These are phyloP conservation scores for Sclerotinia sclerotiorum DNA, from an alignment of 2,329 filamentous ascomycete genomes.

Conservation along the genomic window DNA sequence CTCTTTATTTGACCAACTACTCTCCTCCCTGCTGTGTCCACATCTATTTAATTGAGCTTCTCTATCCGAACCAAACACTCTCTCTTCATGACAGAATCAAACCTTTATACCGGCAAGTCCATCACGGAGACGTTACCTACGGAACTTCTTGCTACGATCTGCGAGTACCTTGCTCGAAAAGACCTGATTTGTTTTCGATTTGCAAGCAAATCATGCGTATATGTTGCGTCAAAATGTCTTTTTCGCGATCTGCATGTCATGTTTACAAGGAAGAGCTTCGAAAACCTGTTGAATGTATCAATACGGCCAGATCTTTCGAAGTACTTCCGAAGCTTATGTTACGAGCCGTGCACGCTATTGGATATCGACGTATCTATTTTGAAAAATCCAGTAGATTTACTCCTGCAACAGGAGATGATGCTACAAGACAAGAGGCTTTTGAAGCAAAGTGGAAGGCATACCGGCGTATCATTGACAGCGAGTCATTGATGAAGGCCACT, in stretches of 20 bases:
- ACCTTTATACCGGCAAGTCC: neutral
- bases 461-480: too few species aligned
- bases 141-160: constrained; percentile 4
- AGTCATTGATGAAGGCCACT: too few species aligned
- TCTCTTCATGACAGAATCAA: neutral
- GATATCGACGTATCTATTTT: neutral
- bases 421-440: neutral
- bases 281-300: constrained; percentile 5
- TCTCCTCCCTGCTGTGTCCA: neutral
- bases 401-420: too few species aligned
- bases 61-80: neutral
- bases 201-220: neutral
- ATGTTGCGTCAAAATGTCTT: neutral
- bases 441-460: too few species aligned
- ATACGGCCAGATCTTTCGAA: neutral
- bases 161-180: neutral
- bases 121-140: neutral
- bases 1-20: too few species aligned
- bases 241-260: constrained; percentile 5
- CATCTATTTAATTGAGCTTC: neutral
- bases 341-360: neutral
- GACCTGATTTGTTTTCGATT: constrained; percentile 2
- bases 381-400: too few species aligned
- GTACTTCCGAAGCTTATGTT: neutral
- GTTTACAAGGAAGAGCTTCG: neutral